These are phyloP conservation scores for Neocallimastix lanati DNA, from an alignment of 192 early-diverging fungal genomes.

Conservation along the genomic window DNA sequence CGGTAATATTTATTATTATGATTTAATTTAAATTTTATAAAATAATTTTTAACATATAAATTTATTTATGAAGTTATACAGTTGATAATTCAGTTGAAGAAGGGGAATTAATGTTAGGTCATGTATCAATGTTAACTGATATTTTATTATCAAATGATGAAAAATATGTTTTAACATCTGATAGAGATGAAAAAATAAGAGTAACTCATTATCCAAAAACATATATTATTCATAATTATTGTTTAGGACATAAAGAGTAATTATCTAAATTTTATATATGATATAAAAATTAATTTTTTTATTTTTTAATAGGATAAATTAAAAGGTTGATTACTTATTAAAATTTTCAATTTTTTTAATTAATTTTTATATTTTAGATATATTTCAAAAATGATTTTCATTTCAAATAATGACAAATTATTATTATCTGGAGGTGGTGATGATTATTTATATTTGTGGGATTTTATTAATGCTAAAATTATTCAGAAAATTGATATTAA, in stretches of 20 bases:
- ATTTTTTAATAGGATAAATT: no score
- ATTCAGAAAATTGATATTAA: neutral
- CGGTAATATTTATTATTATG: slow-evolving; percentile 13
- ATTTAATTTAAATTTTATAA: no score
- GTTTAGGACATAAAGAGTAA: slow-evolving; percentile 79
- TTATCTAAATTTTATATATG: no score
- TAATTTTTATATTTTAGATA: neutral
- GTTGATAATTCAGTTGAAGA: slow-evolving; percentile 15
- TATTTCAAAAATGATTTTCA: neutral
- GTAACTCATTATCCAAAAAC: slow-evolving; percentile 77
- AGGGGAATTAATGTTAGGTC: slow-evolving; percentile 48
- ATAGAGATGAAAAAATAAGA: slow-evolving; percentile 95
- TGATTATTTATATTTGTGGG: neutral
- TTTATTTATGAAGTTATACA: slow-evolving; percentile 5
- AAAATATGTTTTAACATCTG: slow-evolving; percentile 65
- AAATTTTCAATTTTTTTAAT: no score
- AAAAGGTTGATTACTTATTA: no score
- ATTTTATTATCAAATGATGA: slow-evolving; percentile 53
- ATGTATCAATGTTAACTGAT: slow-evolving; percentile 85
- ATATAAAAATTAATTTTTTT: no score
- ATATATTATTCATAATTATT: slow-evolving; percentile 76
- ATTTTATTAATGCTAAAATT: neutral
- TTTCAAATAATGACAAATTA: neutral
- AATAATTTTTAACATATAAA: no score
- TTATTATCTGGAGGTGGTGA: neutral